Base-by-base conservation (phyloP, 495 filamentous ascomycete genomes). In the Evernia prunastri region DNA sequence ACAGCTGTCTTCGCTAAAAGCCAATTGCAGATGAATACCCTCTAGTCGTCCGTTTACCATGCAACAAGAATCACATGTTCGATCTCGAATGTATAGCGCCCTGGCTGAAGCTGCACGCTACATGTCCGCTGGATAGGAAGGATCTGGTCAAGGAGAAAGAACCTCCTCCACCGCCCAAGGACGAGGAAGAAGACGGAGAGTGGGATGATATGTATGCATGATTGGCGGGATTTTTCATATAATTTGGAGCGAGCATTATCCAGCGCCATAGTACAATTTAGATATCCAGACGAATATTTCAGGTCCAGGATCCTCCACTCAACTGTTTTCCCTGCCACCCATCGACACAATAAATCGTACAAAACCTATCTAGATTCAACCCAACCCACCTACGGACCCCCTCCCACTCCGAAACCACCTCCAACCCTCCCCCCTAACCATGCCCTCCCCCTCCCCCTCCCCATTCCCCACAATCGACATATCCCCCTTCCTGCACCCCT, bases 21-120 rank as follows among this genome's bases (percentile, higher is more conserved):
- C 11, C 0, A 33, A 11, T 8, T 29, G 18, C 39, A 80, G 86
- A 88, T 63, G 68, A 78, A 47, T 86, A 91, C 67, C 88, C 90
- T 25, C 81, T 98, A 17, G 92, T 97, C 20, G 93, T 97, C 37
- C 83, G 86, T 67, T 79, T 98, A 61, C 90, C 91, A 29, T 98
- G 94, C 71, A 86, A 92, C 69, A 80, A 81, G 15, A 84, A 80
- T 27, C 94, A 98, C 73, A 72, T 85, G 33, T 97, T 96, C 76
- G 94, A 98, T 73, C 75, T 97, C 18, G 92, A 97, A 73, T 98
- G 94, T 72, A 89, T 98, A n/a, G 81, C 82, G 56, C 93, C 94
- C 3, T 98, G 94, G 94, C 72, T 98, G 71, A 82, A 87, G 70
- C 81, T 94, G 65, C 89, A 96, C 73, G 87, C 89, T 15, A 96